phyloP scores from a whole-genome alignment of 352 stramenopile genomes.

The Phytophthora pini region DNA sequence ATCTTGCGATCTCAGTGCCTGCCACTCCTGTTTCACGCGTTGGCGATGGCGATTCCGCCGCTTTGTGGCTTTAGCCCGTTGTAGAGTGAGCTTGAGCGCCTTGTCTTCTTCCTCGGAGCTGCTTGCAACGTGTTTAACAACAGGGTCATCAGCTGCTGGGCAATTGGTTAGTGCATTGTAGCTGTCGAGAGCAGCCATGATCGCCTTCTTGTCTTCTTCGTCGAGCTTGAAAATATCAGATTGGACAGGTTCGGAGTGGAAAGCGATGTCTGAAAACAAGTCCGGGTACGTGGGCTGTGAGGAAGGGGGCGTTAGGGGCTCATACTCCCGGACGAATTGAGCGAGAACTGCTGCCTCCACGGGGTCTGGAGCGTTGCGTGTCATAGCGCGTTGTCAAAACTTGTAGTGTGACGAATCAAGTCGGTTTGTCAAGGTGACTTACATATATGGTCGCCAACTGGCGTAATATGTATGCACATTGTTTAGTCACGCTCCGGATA shows the following conservation, averaged over 20 bases:
- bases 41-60: slow-evolving; percentile 17
- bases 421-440: too few relatives aligned
- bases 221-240: neutral
- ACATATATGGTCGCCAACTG: too few relatives aligned
- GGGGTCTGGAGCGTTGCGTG: too few relatives aligned
- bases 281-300: neutral
- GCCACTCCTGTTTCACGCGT: slow-evolving; percentile 17
- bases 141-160: neutral
- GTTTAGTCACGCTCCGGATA: too few relatives aligned
- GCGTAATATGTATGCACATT: too few relatives aligned
- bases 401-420: too few relatives aligned
- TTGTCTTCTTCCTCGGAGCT: neutral
- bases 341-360: too few relatives aligned
- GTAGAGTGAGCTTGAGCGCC: slow-evolving; percentile 3
- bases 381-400: too few relatives aligned
- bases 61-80: slow-evolving; percentile 15
- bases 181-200: slow-evolving; percentile 11
- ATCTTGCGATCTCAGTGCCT: slow-evolving; percentile 3
- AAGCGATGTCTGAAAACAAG: neutral
- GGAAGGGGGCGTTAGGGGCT: neutral
- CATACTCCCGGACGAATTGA: slow-evolving; percentile 6
- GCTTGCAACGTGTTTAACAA: neutral
- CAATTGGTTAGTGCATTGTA: neutral
- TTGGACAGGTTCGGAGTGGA: neutral
- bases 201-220: slow-evolving; percentile 8